Evolutionary conservation across 2,329 filamentous ascomycete genomes (phyloP).

Genomic region (Colletotrichum orbiculare): DNA sequence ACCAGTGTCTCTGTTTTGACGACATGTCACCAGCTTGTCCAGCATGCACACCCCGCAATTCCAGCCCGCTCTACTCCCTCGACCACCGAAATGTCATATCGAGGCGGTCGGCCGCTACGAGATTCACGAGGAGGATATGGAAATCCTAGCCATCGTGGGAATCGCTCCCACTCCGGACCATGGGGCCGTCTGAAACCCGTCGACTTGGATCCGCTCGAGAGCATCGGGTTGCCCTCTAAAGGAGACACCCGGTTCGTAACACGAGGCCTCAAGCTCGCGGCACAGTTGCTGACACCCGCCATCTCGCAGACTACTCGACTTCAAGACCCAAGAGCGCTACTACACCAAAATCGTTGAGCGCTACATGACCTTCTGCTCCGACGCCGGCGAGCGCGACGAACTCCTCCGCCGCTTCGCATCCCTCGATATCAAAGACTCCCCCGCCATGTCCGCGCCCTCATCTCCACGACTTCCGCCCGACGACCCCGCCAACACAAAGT

Average conservation of each 20-base stretch:
- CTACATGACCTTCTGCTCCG: conserved; percentile 89
- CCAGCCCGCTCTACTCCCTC: not conserved
- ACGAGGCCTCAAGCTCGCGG: not conserved
- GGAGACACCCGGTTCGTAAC: conserved; percentile 80
- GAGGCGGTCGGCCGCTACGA: conserved; percentile 21
- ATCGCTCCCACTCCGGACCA: conserved; percentile 58
- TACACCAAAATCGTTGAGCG: conserved; percentile 88
- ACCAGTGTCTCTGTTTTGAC: conserved; percentile 33
- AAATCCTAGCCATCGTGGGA: conserved; percentile 26
- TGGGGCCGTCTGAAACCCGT: conserved; percentile 81
- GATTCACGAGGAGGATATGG: conserved; percentile 5
- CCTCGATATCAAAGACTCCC: conserved; percentile 56
- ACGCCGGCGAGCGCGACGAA: conserved; percentile 75
- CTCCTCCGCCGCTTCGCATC: conserved; percentile 81
- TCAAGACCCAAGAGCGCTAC: conserved; percentile 84
- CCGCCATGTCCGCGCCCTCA: conserved; percentile 28
- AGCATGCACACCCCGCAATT: not conserved
- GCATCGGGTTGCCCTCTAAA: conserved; percentile 88
- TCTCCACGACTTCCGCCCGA: conserved; percentile 35
- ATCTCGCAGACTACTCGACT: conserved; percentile 71
- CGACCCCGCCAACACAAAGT: conserved; percentile 60
- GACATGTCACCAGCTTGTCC: conserved; percentile 10
- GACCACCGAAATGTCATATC: conserved; percentile 23
- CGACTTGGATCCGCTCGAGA: conserved; percentile 80
- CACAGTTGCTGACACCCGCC: conserved; percentile 27